Base-by-base conservation (phyloP, 441 rosid genomes). In the Aleurites moluccanus region DNA sequence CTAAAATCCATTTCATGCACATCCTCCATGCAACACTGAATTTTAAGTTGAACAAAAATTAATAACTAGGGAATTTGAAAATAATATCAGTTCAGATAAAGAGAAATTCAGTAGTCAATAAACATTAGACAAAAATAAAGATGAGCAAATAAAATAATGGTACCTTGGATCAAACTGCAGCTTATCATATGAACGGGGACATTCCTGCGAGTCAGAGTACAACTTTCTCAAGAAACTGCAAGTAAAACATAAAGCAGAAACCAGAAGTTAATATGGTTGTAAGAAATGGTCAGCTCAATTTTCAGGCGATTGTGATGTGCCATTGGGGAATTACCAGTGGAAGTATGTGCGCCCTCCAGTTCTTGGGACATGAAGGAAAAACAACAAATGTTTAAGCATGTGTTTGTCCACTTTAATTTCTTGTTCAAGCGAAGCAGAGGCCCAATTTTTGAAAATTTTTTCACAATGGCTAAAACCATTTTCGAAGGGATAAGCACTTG, bases 271-370 rank as follows among this genome's bases (percentile, higher is more conserved):
- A 53, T 10, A 53, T 30, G 42, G 64, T 49, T 50, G 67, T 38
- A 25, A 63, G 23, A 45, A 30, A 23, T 11, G n/a, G 3, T 45
- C 8, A 57, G 57, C 42, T 49, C 16, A 30, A 72, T 9, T 27
- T 38, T 49, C 40, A 72, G n/a, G 18, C 30, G 28, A 53, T 40
- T 11, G 28, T 64, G 25, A 57, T 64, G 63, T 10, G 53, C 44
- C 53, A 18, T 30, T 3, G 27, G 7, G 25, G 70, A 69, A 74
- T 77, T 85, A 93, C 99, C 99, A 96, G 77, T 93, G 92, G 70
- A 89, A 92, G 76, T 93, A 96, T 1, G 98, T 85, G 23, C 99
- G 89, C 45, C 99, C 99, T 74, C 99, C 99, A 20, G 99, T 96
- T 79, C 99, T 86, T 6, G 98, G 99, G 74, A 96, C 86, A 81